Evolutionary conservation across 805 yeast species (phyloP), one percentile per base, ranked within the genome.

Genomic region (Candida bentonensis): DNA sequence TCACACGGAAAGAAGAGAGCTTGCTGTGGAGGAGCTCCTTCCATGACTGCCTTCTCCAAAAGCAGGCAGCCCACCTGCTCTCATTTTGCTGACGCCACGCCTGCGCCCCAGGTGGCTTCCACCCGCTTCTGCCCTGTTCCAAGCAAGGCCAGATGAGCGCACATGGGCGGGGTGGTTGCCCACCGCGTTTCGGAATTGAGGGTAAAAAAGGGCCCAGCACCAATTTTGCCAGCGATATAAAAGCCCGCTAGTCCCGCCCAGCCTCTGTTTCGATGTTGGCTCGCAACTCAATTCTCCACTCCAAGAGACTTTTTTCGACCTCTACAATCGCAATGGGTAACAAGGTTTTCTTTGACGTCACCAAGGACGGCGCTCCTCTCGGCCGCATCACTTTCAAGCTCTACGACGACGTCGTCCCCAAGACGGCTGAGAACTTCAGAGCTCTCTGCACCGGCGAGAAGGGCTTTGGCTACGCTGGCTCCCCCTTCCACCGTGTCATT

Each of bases 401-500:
- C 63, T 86, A 79, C 79, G 77, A 82, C 72, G 88, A 83, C 61
- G 82, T 80, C 57, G 92, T 82, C 54, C 96, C 96, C 69, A 88
- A 86, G 77, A 88, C 96, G 51, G 81, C 94, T 54, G 94, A 83
- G 69, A 88, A 88, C 76, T 88, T 88, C 82, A 81, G 95, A 69
- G 95, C 94, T 51, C 74, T 88, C 60, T 73, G 82, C 65, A 87
- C 95, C 51, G 95, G 96, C 56, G 95, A 85, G 72, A 82, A 86
- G 76, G 97, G 96, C 50, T 83, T 70, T 59, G 95, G 95, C 49
- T 87, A 79, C 76, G 79, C 79, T 62, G 75, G 73, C 58, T 83
- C 94, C 42, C 71, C 79, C 53, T 88, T 89, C 92, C 96, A 88
- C 85, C 82, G 96, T 73, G 94, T 88, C 53, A 87, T 87, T 60